phyloP scores from a whole-genome alignment of 495 filamentous ascomycete genomes.

The Xeromyces bisporus region DNA sequence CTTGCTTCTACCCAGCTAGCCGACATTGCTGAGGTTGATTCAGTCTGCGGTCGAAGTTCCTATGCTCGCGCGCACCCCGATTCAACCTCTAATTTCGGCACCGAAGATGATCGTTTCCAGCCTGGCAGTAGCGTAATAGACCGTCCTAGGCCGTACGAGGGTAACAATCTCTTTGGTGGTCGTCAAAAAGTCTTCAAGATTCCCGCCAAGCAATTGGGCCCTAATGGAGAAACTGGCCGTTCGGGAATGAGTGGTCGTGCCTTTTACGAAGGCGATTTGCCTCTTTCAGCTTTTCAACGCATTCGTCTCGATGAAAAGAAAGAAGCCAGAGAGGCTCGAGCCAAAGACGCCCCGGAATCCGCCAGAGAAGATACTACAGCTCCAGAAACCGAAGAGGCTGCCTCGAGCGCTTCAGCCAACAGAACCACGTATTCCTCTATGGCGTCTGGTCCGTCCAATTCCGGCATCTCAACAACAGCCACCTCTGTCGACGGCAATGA shows the following conservation, averaged over 20 bases:
- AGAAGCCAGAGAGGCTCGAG: slow-evolving; percentile 21
- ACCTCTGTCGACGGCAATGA: slow-evolving; percentile 65
- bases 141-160: slow-evolving; percentile 67
- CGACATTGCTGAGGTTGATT: slow-evolving; percentile 83
- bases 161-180: slow-evolving; percentile 89
- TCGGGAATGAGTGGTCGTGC: slow-evolving; percentile 48
- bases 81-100: slow-evolving; percentile 40
- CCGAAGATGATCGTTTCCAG: slow-evolving; percentile 46
- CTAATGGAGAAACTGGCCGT: slow-evolving; percentile 8
- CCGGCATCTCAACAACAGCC: slow-evolving; percentile 71
- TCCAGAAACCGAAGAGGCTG: slow-evolving; percentile 38
- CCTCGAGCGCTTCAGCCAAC: slow-evolving; percentile 48
- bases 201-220: slow-evolving; percentile 32
- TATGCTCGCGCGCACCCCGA: slow-evolving; percentile 32
- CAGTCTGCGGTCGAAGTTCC: slow-evolving; percentile 51
- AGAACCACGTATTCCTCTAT: slow-evolving; percentile 79
- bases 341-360: slow-evolving; percentile 19
- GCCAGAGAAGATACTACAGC: slow-evolving; percentile 6
- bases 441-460: slow-evolving; percentile 47
- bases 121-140: slow-evolving; percentile 68
- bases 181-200: slow-evolving; percentile 94
- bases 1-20: slow-evolving; percentile 39
- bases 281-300: slow-evolving; percentile 62
- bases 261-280: slow-evolving; percentile 75
- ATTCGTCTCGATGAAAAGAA: slow-evolving; percentile 44